Conservation (phyloP, 176 grass and related monocot genomes). For the Ensete glaucum region DNA sequence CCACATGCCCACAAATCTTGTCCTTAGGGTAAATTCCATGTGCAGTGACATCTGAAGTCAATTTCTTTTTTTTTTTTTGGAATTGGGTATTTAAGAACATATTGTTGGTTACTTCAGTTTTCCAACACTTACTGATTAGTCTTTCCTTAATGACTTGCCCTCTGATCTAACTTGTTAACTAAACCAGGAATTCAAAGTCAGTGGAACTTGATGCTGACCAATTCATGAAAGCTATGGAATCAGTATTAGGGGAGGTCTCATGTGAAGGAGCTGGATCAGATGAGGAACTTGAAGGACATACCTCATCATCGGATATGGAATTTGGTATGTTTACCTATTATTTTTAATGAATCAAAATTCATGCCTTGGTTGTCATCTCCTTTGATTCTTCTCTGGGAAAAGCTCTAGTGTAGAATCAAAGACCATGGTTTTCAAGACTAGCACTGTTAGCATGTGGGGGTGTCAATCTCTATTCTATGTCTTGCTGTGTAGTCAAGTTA, state of each 20-base stretch:
- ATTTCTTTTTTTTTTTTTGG: neutral
- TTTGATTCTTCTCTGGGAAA: neutral
- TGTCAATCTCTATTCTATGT: neutral
- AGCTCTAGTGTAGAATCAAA: neutral
- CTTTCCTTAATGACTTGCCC: neutral
- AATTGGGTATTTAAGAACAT: neutral
- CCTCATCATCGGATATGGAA: slow-evolving; percentile 73
- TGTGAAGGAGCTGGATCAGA: slow-evolving; percentile 21
- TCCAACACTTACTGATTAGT: neutral
- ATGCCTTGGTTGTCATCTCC: neutral
- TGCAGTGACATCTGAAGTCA: too few relatives aligned
- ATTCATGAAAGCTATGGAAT: slow-evolving; percentile 89
- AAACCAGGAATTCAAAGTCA: slow-evolving; percentile 41
- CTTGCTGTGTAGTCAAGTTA: too few relatives aligned
- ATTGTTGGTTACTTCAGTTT: neutral
- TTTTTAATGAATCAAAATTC: slow-evolving; percentile 2
- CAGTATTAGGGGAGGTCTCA: slow-evolving; percentile 38
- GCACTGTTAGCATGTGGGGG: neutral
- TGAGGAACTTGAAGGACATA: slow-evolving; percentile 37
- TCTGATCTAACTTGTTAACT: slow-evolving; percentile 4
- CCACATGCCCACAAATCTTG: too few relatives aligned
- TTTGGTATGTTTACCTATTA: slow-evolving; percentile 37
- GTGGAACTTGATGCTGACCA: slow-evolving; percentile 86
- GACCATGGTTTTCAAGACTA: neutral
- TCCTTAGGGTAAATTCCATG: too few relatives aligned